Evolutionary conservation across 257 asterid genomes (phyloP).

Genomic region (Haberlea rhodopensis): DNA sequence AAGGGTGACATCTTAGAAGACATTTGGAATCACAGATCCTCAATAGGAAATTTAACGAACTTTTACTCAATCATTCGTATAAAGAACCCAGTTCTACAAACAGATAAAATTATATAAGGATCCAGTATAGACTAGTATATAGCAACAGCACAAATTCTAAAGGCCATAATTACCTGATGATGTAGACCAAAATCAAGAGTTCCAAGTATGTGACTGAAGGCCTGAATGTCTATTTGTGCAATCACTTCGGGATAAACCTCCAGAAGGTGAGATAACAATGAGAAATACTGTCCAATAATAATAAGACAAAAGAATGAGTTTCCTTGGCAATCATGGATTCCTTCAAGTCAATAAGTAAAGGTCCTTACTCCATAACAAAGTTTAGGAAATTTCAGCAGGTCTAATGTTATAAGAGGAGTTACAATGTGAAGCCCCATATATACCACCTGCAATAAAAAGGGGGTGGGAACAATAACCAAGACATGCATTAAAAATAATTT

Average conservation of each 20-base stretch:
- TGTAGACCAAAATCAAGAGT: slow-evolving; percentile 84
- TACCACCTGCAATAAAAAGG: slow-evolving; percentile 65
- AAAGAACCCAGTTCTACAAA: not conserved
- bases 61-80: slow-evolving; percentile 8
- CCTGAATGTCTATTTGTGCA: slow-evolving; percentile 59
- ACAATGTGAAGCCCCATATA: slow-evolving; percentile 86
- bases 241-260: slow-evolving; percentile 92
- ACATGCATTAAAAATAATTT: not conserved
- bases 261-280: slow-evolving; percentile 86
- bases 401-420: slow-evolving; percentile 75
- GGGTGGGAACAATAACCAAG: slow-evolving; percentile 11
- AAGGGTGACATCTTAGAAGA: slow-evolving; percentile 11
- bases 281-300: slow-evolving; percentile 63
- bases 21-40: slow-evolving; percentile 2
- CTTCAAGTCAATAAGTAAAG: slow-evolving; percentile 25
- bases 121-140: not conserved
- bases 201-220: slow-evolving; percentile 66
- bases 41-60: slow-evolving; percentile 4
- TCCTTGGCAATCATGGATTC: slow-evolving; percentile 7
- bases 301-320: slow-evolving; percentile 35
- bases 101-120: not conserved
- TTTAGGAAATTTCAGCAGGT: slow-evolving; percentile 87
- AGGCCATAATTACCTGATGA: slow-evolving; percentile 57
- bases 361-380: slow-evolving; percentile 75
- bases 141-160: not conserved